Percentiles rank a stretch among this genome's conserved stretches.
These are phyloP conservation scores for Goffeauzyma gilvescens DNA, from an alignment of 768 basidiomycete genomes.

Conservation along the genomic window DNA sequence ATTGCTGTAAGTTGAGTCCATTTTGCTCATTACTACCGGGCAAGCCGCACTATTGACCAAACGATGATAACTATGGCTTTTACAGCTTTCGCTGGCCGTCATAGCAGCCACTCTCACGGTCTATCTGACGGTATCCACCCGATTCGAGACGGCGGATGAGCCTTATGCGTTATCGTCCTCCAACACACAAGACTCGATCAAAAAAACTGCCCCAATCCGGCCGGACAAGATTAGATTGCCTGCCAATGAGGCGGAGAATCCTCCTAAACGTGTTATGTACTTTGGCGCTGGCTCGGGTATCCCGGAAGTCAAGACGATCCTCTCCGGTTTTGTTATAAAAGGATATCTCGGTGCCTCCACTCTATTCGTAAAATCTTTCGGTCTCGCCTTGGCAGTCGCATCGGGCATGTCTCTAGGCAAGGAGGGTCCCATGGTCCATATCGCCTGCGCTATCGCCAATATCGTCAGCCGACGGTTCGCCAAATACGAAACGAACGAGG, in stretches of 20 bases:
- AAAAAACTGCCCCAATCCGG: conserved; percentile 4
- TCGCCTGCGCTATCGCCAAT: conserved; percentile 80
- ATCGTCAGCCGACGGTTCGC: conserved; percentile 65
- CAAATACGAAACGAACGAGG: conserved; percentile 94
- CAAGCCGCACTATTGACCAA: no score
- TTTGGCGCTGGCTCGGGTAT: conserved; percentile 93
- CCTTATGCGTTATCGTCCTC: not conserved
- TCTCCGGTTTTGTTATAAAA: conserved; percentile 76
- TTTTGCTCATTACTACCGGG: no score
- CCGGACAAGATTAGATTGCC: no score
- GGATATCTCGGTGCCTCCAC: conserved; percentile 85
- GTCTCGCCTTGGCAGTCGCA: conserved; percentile 73
- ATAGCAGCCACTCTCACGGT: conserved; percentile 64
- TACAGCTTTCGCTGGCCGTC: conserved; percentile 52
- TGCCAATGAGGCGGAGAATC: no score
- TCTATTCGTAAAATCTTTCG: conserved; percentile 73
- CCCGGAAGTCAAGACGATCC: conserved; percentile 61
- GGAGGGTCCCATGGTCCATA: conserved; percentile 81
- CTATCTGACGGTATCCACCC: conserved; percentile 67
- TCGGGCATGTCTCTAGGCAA: conserved; percentile 79
- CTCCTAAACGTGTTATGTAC: conserved; percentile 54
- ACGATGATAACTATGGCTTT: no score
- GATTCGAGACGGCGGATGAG: conserved; percentile 15
- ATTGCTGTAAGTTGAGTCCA: conserved; percentile 47
- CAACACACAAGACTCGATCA: no score